A percentile compares a stretch with the other conserved stretches of the same genome.
Conservation (phyloP, 495 filamentous ascomycete genomes). For the Sordaria brevicollis region DNA sequence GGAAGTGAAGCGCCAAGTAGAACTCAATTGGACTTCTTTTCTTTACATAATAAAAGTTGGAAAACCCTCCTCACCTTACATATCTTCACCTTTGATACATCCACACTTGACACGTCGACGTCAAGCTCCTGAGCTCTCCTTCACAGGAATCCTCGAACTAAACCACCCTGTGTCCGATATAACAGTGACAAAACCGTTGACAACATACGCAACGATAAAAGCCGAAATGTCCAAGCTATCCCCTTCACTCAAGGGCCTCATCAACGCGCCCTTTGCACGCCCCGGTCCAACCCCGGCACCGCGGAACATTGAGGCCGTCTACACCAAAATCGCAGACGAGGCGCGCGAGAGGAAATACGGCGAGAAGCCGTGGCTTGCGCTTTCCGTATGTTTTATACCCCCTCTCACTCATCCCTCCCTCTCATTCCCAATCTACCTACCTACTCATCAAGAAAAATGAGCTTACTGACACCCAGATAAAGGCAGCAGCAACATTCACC, state of each 20-base stretch:
- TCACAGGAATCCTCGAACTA: neutral
- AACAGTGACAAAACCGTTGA: neutral
- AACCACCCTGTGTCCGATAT: neutral
- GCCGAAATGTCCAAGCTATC: slow-evolving; percentile 58
- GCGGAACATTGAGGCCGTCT: slow-evolving; percentile 47
- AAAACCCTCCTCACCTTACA: neutral
- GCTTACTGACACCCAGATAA: neutral
- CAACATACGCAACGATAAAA: neutral
- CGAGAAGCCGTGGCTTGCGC: slow-evolving; percentile 51
- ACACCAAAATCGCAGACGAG: slow-evolving; percentile 45
- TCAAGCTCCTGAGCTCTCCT: neutral
- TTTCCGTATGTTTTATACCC: slow-evolving; percentile 38
- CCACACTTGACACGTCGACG: neutral
- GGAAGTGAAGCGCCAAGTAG: neutral
- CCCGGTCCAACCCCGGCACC: slow-evolving; percentile 57
- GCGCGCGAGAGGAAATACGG: slow-evolving; percentile 46
- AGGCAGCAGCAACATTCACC: slow-evolving; percentile 28
- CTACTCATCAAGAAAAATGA: too few species aligned
- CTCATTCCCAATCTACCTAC: neutral
- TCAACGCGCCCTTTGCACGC: slow-evolving; percentile 55
- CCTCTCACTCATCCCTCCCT: neutral
- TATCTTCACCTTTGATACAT: neutral
- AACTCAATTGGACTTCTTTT: neutral
- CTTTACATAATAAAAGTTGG: neutral
- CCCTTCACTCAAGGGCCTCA: slow-evolving; percentile 55